These are phyloP conservation scores for Lycium barbarum DNA, from an alignment of 257 asterid species.

Conservation along the genomic window DNA sequence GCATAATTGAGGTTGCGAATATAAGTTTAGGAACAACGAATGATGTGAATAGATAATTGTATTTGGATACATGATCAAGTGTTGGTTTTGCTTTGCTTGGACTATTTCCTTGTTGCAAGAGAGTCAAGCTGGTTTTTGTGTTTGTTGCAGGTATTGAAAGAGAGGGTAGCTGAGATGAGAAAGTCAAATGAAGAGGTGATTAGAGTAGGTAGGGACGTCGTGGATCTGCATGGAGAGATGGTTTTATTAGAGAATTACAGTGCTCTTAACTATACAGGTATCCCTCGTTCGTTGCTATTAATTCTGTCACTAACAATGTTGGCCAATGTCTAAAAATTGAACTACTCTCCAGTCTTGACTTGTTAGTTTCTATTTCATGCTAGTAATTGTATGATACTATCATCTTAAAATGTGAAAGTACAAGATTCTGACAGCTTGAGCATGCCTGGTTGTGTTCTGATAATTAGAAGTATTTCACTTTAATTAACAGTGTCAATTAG, in stretches of 20 bases:
- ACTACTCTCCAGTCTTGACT: not conserved
- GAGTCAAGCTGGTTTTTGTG: not conserved
- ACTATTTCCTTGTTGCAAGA: not conserved
- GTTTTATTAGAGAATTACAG: constrained; percentile 82
- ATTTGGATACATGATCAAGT: not conserved
- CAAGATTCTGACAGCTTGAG: not conserved
- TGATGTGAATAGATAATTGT: not conserved
- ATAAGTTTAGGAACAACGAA: not conserved
- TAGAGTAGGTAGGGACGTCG: constrained; percentile 67
- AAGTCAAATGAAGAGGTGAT: constrained; percentile 55
- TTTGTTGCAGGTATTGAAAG: constrained; percentile 63
- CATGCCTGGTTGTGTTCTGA: not conserved
- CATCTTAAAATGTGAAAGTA: not conserved
- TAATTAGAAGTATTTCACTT: too few relatives aligned
- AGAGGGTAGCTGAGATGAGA: constrained; percentile 50
- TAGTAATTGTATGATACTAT: too few relatives aligned
- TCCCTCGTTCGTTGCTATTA: not conserved
- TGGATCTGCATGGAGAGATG: constrained; percentile 93
- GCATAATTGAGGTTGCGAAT: not conserved
- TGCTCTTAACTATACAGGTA: constrained; percentile 89
- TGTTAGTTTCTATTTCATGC: not conserved
- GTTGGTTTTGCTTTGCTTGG: not conserved
- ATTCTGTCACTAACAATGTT: not conserved
- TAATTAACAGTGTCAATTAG: not conserved
- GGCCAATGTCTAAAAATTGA: not conserved